phyloP scores from a whole-genome alignment of 1,284 basidiomycete genomes.

The Apiotrichum mycotoxinovorans region DNA sequence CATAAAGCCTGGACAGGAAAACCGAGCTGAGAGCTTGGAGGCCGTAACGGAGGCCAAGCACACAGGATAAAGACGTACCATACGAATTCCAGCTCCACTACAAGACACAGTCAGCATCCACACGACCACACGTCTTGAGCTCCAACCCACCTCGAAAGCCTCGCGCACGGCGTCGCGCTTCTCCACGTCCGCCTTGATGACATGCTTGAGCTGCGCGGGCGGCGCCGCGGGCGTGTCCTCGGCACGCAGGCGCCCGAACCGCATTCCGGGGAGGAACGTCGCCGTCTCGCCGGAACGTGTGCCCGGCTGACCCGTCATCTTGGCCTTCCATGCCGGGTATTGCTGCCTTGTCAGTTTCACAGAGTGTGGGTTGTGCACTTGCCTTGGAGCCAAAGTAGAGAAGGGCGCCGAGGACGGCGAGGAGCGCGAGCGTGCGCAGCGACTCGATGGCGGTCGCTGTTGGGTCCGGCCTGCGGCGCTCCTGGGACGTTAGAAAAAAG shows the following conservation, averaged over 20 bases:
- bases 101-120: neutral
- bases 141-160: constrained; percentile 66
- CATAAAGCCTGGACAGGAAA: no score
- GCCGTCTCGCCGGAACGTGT: neutral
- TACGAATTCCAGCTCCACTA: constrained; percentile 78
- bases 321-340: neutral
- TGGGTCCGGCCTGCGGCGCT: neutral
- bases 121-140: neutral
- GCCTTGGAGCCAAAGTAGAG: neutral
- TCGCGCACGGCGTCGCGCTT: constrained; percentile 67
- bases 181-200: constrained; percentile 56
- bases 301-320: neutral
- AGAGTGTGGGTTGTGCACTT: neutral
- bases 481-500: neutral
- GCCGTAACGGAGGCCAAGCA: no score
- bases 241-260: constrained; percentile 15
- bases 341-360: neutral
- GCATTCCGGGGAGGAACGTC: constrained; percentile 6
- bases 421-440: neutral
- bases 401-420: neutral
- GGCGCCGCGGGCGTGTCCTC: constrained; percentile 12
- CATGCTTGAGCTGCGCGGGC: constrained; percentile 8
- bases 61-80: constrained; percentile 56
- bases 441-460: neutral
- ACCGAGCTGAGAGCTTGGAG: no score